Percentiles rank a stretch among this genome's conserved stretches.
These are phyloP conservation scores for Candida glaebosa DNA, from an alignment of 805 yeast species.

Conservation along the genomic window DNA sequence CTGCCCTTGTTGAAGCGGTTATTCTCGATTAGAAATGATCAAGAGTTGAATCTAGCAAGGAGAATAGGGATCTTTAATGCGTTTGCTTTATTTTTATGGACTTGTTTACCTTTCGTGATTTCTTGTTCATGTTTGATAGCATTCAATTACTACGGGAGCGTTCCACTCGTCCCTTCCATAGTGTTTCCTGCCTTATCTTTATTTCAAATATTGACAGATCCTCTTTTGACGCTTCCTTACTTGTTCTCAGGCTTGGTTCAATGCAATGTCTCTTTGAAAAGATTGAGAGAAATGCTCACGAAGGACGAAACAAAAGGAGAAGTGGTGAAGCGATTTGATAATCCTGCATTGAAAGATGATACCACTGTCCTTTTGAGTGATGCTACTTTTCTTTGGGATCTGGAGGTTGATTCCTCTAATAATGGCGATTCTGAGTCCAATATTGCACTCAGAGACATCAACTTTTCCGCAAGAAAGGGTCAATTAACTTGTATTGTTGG, in stretches of 20 bases:
- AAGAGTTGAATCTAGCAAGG: constrained; percentile 25
- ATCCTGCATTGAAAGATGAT: constrained; percentile 16
- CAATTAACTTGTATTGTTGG: constrained; percentile 39
- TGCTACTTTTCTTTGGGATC: constrained; percentile 29
- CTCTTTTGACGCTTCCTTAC: constrained; percentile 29
- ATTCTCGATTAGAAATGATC: constrained; percentile 27
- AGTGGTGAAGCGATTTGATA: background rate
- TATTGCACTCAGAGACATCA: constrained; percentile 27
- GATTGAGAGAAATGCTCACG: constrained; percentile 28
- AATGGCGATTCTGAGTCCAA: constrained; percentile 16
- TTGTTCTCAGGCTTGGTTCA: constrained; percentile 25
- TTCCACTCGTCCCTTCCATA: constrained; percentile 31
- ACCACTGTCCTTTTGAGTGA: constrained; percentile 22
- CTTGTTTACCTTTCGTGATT: constrained; percentile 31
- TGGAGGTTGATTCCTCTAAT: constrained; percentile 10
- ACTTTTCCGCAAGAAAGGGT: constrained; percentile 30
- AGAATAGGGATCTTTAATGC: constrained; percentile 31
- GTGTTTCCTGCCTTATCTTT: constrained; percentile 37
- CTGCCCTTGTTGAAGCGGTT: constrained; percentile 32
- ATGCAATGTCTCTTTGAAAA: constrained; percentile 27
- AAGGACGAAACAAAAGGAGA: constrained; percentile 31
- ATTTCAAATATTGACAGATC: constrained; percentile 31
- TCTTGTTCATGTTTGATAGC: constrained; percentile 28
- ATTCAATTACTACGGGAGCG: constrained; percentile 19
- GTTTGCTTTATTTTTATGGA: constrained; percentile 30